These are phyloP conservation scores for Rhizoclosmatium sp. DNA, from an alignment of 192 early-diverging fungal species.

Conservation along the genomic window DNA sequence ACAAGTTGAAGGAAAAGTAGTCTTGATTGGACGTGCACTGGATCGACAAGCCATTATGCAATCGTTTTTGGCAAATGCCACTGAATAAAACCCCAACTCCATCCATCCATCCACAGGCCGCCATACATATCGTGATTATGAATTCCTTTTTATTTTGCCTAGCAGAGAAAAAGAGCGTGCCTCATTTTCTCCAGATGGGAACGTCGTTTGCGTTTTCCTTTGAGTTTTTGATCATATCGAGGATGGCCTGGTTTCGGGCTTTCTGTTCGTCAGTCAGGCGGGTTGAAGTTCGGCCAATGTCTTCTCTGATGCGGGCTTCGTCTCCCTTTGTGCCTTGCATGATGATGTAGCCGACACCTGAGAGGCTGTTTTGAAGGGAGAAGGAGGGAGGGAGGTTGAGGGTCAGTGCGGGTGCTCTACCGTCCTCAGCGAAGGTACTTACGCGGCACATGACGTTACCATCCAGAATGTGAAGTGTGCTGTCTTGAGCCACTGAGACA, in stretches of 20 bases:
- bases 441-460: background rate
- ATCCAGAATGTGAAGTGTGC: background rate
- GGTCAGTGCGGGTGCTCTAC: no score
- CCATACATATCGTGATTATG: background rate
- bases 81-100: background rate
- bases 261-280: slow-evolving; percentile 19
- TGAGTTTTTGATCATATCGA: slow-evolving; percentile 31
- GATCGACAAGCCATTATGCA: background rate
- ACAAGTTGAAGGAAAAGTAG: slow-evolving; percentile 50
- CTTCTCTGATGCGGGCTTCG: background rate
- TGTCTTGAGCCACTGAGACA: no score
- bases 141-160: background rate
- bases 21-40: slow-evolving; percentile 48
- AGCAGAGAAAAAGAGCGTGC: background rate
- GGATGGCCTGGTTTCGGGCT: slow-evolving; percentile 14
- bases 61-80: background rate
- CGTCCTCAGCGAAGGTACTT: background rate
- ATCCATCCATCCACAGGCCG: background rate
- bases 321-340: slow-evolving; percentile 17
- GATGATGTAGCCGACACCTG: slow-evolving; percentile 33
- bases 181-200: slow-evolving; percentile 25
- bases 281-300: background rate
- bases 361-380: background rate
- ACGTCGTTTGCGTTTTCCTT: slow-evolving; percentile 23
- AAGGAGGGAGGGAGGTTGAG: background rate